A percentile compares a stretch with the other conserved stretches of the same genome.
phyloP scores from a whole-genome alignment of 805 yeast genomes.

The Yarrowia deformans region DNA sequence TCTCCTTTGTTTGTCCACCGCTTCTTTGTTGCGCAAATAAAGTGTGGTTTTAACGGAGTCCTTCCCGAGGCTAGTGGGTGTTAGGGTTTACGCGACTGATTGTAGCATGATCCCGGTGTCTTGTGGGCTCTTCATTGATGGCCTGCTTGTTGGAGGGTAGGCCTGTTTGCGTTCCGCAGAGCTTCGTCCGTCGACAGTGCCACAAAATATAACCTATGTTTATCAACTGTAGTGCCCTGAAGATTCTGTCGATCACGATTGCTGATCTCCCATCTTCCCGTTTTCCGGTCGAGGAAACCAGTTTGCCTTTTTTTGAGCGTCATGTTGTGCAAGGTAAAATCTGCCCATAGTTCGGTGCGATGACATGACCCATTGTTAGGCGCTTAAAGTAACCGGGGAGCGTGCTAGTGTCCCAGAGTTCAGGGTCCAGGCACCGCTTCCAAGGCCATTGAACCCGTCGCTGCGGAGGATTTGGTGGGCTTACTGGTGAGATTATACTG shows the following conservation, averaged over 20 bases:
- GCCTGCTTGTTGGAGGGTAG: no score
- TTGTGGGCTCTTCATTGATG: no score
- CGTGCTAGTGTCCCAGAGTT: no score
- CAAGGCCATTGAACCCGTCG: no score
- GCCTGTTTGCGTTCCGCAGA: no score
- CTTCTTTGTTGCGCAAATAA: not conserved
- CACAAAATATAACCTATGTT: not conserved
- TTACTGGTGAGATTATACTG: no score
- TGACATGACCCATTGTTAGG: not conserved
- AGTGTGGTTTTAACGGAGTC: conserved; percentile 12
- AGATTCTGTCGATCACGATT: conserved; percentile 10
- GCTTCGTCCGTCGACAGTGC: no score
- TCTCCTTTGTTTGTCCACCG: not conserved
- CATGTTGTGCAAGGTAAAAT: conserved; percentile 7
- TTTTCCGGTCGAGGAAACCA: not conserved
- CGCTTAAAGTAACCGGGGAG: no score
- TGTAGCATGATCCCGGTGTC: not conserved
- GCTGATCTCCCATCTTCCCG: conserved; percentile 13
- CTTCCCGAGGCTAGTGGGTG: conserved; percentile 29
- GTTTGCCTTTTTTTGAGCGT: not conserved
- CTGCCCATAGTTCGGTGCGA: conserved; percentile 28
- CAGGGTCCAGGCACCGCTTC: no score
- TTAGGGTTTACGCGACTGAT: conserved; percentile 12
- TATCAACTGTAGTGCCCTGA: conserved; percentile 9
- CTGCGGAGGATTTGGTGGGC: no score